Base-by-base conservation (phyloP, 257 asterid species). In the Solanum corneliomulleri region DNA sequence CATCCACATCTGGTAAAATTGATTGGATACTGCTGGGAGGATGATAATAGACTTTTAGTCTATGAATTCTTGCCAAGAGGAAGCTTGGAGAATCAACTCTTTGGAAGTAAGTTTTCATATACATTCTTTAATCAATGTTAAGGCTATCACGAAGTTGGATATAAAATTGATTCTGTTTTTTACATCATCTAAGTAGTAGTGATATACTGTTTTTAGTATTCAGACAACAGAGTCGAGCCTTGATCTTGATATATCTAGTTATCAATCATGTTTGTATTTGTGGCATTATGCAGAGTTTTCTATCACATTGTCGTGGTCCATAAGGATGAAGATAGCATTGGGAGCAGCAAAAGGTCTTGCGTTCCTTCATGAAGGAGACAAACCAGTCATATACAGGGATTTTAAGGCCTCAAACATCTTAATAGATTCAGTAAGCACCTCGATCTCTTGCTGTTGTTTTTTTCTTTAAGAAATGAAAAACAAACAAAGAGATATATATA, bases 21-120 rank as follows among this genome's bases (percentile, higher is more conserved):
- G 81, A 66, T 84, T 42, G 87, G 87, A 62, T 84, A 84, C 44
- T 84, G 87, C 66, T 84, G 87, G 87, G 87, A 84, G 39, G 87
- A 84, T 62, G 11, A 68, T 25, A 60, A 66, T 9, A 84, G 87
- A 14, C 77, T 84, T 18, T 68, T 84, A 47, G 87, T 84, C 44
- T 84, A 84, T 68, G 87, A 84, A 41, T 84, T 49, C 42, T 64
- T 84, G 31, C 78, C 87, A 20, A 84, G 87, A 4, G 81, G 87
- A 31, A 84, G 87, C 45, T 70, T 84, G 87, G 87, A 84, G 20
- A 84, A 84, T 37, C 87, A 84, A 84, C 66, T 84, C 41, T 84
- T 84, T 42, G 87, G 87, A 39, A 66, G 87, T 84, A 84, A 68
- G 87, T 84, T 49, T n/a, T 20, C 64, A 3, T 16, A 56, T 14